phyloP scores from a whole-genome alignment of 768 basidiomycete genomes.

The Mycena capillaripes region DNA sequence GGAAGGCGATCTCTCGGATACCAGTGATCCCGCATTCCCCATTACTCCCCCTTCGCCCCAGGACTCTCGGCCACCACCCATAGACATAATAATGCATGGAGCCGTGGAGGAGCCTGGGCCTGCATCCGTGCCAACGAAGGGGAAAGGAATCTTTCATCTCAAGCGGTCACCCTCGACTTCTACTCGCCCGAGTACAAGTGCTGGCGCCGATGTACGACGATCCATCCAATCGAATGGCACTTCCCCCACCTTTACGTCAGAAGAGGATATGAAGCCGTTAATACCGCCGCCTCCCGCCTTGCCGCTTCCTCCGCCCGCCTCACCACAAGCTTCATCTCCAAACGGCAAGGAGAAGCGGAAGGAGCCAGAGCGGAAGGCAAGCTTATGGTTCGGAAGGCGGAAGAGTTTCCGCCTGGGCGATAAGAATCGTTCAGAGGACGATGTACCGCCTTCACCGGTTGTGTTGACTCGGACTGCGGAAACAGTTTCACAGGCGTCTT shows the following conservation, averaged over 20 bases:
- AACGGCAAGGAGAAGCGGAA: slow-evolving; percentile 52
- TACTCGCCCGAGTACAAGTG: slow-evolving; percentile 30
- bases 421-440: slow-evolving; percentile 30
- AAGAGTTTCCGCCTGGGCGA: slow-evolving; percentile 61
- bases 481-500: slow-evolving; percentile 34
- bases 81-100: slow-evolving; percentile 21
- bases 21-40: slow-evolving; percentile 44
- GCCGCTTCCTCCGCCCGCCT: slow-evolving; percentile 44
- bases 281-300: slow-evolving; percentile 18
- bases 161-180: slow-evolving; percentile 53
- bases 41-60: slow-evolving; percentile 39
- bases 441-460: slow-evolving; percentile 28
- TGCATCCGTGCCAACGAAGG: slow-evolving; percentile 30
- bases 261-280: slow-evolving; percentile 29
- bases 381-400: slow-evolving; percentile 66
- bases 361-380: slow-evolving; percentile 58
- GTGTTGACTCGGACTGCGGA: slow-evolving; percentile 24
- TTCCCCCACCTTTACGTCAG: slow-evolving; percentile 9
- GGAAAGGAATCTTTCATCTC: slow-evolving; percentile 47
- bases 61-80: slow-evolving; percentile 24
- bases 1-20: slow-evolving; percentile 43
- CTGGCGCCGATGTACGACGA: slow-evolving; percentile 44
- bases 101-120: slow-evolving; percentile 17
- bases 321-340: slow-evolving; percentile 36
- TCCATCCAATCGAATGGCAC: slow-evolving; percentile 38